phyloP scores from a whole-genome alignment of 345 rosid genomes.

The Reutealis trisperma region DNA sequence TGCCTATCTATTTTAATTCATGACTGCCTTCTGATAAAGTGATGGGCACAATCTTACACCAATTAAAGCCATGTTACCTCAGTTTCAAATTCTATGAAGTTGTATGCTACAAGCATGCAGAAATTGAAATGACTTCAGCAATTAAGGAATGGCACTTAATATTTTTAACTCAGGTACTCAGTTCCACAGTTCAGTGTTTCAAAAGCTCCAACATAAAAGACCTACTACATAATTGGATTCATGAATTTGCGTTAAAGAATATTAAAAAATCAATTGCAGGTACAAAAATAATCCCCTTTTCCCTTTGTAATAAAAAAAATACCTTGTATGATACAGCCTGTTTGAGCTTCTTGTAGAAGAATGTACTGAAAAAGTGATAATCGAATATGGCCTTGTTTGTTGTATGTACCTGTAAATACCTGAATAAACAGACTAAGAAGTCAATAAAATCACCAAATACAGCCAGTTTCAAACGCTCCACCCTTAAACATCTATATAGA shows the following conservation, averaged over 20 bases:
- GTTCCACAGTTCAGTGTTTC: not conserved
- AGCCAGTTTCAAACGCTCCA: not conserved
- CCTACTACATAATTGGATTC: not conserved
- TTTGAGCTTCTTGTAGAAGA: conserved; percentile 82
- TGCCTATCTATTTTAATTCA: not conserved
- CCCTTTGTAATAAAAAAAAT: conserved; percentile 15
- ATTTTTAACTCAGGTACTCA: not conserved
- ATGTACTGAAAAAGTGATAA: conserved; percentile 80
- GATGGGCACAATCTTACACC: not conserved
- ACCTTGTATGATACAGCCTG: conserved; percentile 76
- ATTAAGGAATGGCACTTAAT: not conserved
- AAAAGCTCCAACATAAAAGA: not conserved
- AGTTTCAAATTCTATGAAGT: conserved; percentile 1
- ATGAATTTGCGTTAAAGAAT: conserved; percentile 8
- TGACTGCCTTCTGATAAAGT: not conserved
- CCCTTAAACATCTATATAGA: not conserved
- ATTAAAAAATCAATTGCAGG: not conserved
- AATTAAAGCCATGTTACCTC: not conserved
- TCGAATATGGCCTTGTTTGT: conserved; percentile 46
- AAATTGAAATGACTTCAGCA: not conserved
- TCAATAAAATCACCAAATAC: conserved; percentile 3
- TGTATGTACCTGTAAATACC: conserved; percentile 60
- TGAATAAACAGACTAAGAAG: conserved; percentile 33
- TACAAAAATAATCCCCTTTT: not conserved
- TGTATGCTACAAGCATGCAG: not conserved